phyloP scores from a whole-genome alignment of 306 rosid species.

The Malus sieversii region DNA sequence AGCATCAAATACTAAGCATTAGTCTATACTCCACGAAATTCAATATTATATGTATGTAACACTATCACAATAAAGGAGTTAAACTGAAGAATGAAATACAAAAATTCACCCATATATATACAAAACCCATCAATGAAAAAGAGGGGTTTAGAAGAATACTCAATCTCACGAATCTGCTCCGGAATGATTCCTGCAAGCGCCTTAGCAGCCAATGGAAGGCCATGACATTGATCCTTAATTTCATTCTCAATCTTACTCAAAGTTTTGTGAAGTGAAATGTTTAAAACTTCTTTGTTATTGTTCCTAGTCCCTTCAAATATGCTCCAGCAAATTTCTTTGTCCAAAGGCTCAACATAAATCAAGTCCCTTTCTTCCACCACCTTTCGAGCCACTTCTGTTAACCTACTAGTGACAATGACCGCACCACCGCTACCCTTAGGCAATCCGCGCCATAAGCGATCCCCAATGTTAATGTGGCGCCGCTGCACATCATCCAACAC shows the following conservation, averaged over 20 bases:
- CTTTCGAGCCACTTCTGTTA: not conserved
- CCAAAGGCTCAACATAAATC: not conserved
- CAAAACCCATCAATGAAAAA: not conserved
- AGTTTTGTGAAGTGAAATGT: not conserved
- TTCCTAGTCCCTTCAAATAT: not conserved
- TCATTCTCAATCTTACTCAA: not conserved
- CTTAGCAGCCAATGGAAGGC: constrained; percentile 2
- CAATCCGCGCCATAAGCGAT: not conserved
- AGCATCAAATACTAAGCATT: too few species aligned
- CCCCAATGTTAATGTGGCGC: not conserved
- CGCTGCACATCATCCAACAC: not conserved
- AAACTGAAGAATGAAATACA: not conserved
- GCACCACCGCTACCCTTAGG: not conserved
- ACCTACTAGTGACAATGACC: not conserved
- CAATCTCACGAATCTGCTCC: not conserved
- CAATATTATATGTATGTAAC: not conserved
- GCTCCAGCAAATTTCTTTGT: not conserved
- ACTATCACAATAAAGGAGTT: not conserved
- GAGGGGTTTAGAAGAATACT: not conserved
- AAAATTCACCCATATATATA: not conserved
- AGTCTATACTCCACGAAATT: not conserved
- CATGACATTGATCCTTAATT: not conserved
- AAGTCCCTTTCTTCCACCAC: not conserved
- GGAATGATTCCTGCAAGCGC: constrained; percentile 1
- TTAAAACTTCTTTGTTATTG: not conserved